These are phyloP conservation scores for Hypoxylon sp. DNA, from an alignment of 2,329 filamentous ascomycete genomes.

Conservation along the genomic window DNA sequence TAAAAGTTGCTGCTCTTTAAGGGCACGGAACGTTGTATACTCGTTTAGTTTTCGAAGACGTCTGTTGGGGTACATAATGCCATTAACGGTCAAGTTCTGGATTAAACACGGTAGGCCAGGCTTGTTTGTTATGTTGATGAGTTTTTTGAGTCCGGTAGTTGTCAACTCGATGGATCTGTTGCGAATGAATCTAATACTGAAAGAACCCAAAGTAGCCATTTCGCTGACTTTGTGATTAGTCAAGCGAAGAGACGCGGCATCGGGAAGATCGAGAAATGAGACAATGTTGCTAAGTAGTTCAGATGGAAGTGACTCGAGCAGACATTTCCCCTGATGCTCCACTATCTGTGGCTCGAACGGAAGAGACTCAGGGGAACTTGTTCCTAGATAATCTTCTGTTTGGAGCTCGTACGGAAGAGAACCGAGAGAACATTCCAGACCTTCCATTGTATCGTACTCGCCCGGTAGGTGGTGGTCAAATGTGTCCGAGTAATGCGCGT, in stretches of 20 bases:
- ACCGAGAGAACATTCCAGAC: too few species aligned
- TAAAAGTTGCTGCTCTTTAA: neutral
- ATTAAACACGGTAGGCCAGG: neutral
- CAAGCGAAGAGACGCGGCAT: neutral
- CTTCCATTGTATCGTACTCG: too few species aligned
- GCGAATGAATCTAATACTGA: neutral
- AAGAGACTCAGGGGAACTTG: too few species aligned
- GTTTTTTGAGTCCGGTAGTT: neutral
- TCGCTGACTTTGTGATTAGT: neutral
- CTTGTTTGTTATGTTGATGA: neutral
- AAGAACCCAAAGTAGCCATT: neutral
- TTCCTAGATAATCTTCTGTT: too few species aligned
- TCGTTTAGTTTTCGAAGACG: neutral
- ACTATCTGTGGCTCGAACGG: too few species aligned
- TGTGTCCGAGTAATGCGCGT: too few species aligned
- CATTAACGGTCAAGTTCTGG: neutral
- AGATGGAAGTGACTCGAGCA: neutral
- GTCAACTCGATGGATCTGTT: neutral
- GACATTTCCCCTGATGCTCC: too few species aligned
- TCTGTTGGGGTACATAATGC: neutral
- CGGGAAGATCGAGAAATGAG: neutral
- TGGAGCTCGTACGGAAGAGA: too few species aligned
- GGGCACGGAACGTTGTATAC: neutral
- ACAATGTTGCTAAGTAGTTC: neutral
- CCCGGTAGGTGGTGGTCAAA: too few species aligned